phyloP scores from a whole-genome alignment of 108 stramenopile genomes.

The Ochromonas danica region DNA sequence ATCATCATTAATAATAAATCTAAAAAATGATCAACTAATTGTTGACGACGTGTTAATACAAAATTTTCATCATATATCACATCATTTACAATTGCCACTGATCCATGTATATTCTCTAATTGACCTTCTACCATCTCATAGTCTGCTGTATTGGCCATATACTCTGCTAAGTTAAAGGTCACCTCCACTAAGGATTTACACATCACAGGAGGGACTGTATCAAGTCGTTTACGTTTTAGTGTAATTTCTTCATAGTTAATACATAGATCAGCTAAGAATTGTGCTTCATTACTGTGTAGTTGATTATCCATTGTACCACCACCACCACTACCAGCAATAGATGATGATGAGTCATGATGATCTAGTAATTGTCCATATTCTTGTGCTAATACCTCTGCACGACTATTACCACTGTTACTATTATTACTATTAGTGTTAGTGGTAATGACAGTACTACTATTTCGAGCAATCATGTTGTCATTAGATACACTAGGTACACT shows the following conservation, averaged over 20 bases:
- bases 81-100: not conserved
- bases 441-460: too few species aligned
- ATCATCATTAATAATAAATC: not conserved
- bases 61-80: not conserved
- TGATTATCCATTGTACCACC: too few species aligned
- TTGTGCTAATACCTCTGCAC: too few species aligned
- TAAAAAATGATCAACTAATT: not conserved
- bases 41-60: not conserved
- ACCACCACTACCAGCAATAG: too few species aligned
- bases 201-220: not conserved
- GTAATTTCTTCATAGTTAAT: conserved; percentile 27
- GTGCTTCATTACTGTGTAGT: not conserved
- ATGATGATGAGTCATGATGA: too few species aligned
- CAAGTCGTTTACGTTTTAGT: not conserved
- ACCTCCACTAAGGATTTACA: not conserved
- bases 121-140: not conserved
- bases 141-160: conserved; percentile 2
- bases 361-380: too few species aligned
- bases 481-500: too few species aligned
- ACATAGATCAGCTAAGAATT: conserved; percentile 8
- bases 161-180: not conserved
- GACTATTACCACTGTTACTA: too few species aligned
- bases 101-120: not conserved
- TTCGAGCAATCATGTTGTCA: too few species aligned
- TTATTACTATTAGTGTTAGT: too few species aligned